phyloP scores from a whole-genome alignment of 1,284 basidiomycete species.

The Xerocomus minutiporus region DNA sequence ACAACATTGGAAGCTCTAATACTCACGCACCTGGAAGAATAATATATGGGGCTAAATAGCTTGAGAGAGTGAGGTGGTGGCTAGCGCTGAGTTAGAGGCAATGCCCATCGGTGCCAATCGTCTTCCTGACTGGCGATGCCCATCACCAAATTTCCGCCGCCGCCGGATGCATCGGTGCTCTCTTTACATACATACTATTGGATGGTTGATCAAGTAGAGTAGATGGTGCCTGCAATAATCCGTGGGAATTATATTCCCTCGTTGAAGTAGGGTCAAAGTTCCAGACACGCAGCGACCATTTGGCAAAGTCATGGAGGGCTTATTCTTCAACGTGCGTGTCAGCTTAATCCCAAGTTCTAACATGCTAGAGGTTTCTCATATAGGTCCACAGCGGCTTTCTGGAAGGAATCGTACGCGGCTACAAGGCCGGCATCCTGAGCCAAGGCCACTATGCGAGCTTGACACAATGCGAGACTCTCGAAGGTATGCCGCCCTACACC shows the following conservation, averaged over 20 bases:
- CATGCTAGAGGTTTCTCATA: not conserved
- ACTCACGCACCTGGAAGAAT: not conserved
- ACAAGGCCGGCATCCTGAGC: slow-evolving; percentile 88
- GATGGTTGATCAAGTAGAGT: no score
- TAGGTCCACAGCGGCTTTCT: slow-evolving; percentile 82
- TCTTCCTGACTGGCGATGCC: no score
- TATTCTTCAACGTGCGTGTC: slow-evolving; percentile 29
- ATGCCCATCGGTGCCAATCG: no score
- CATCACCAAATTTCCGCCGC: no score
- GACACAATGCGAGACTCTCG: slow-evolving; percentile 96
- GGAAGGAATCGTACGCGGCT: slow-evolving; percentile 92
- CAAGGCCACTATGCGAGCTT: slow-evolving; percentile 90
- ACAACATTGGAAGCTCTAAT: not conserved
- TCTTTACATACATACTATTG: no score
- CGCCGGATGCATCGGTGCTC: no score
- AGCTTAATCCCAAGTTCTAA: not conserved
- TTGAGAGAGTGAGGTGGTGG: no score
- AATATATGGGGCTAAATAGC: no score
- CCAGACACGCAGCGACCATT: not conserved
- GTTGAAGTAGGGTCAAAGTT: not conserved
- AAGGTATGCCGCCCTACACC: slow-evolving; percentile 49
- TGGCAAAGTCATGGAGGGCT: slow-evolving; percentile 23
- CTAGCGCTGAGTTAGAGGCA: no score
- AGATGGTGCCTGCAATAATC: not conserved
- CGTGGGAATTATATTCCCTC: slow-evolving; percentile 25